phyloP scores from a whole-genome alignment of 2,329 filamentous ascomycete species.

The Cladosporium halotolerans region DNA sequence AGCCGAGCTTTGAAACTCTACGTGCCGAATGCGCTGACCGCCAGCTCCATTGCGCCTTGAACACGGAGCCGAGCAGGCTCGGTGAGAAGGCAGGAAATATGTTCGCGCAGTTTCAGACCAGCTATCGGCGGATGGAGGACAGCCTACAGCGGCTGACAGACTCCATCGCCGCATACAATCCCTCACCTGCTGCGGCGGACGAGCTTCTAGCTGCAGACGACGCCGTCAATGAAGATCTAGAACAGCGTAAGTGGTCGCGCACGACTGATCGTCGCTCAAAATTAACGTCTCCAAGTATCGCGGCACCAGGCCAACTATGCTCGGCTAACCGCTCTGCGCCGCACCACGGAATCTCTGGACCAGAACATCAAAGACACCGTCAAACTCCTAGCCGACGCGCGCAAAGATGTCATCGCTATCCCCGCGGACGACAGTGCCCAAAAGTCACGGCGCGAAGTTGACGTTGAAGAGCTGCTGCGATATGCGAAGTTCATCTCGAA shows the following conservation, averaged over 20 bases:
- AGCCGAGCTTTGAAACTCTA: too few relatives aligned
- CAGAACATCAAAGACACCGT: conserved; percentile 66
- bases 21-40: too few relatives aligned
- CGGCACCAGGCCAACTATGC: conserved; percentile 68
- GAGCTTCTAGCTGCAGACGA: conserved; percentile 67
- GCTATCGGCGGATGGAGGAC: conserved; percentile 42
- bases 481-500: conserved; percentile 76
- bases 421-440: conserved; percentile 46
- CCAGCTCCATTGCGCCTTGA: too few relatives aligned
- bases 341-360: conserved; percentile 60
- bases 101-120: conserved; percentile 37
- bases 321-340: conserved; percentile 62
- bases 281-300: conserved; percentile 50
- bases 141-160: conserved; percentile 63
- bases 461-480: conserved; percentile 65
- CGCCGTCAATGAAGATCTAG: conserved; percentile 59
- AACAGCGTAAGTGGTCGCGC: conserved; percentile 47
- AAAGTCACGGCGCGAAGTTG: conserved; percentile 44
- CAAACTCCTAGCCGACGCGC: conserved; percentile 61
- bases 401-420: conserved; percentile 64
- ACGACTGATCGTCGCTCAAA: too few relatives aligned
- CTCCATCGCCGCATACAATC: conserved; percentile 76
- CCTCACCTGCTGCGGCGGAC: conserved; percentile 58
- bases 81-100: conserved; percentile 22
- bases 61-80: too few relatives aligned